Base-by-base conservation (phyloP, 176 grass and related monocot species). In the Eleusine indica region DNA sequence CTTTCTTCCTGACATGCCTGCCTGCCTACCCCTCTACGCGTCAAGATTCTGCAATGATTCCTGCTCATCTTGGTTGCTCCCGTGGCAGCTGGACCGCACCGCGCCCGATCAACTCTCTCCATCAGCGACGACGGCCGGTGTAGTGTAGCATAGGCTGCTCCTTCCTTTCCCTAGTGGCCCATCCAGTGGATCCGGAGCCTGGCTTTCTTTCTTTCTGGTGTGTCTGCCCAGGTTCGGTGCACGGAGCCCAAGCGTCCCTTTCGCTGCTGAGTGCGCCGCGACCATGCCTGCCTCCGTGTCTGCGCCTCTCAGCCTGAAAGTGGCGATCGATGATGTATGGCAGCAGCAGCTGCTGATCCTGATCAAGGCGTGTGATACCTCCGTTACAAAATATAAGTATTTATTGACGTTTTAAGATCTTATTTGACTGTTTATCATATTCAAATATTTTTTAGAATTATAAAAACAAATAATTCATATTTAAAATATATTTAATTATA, bases 81-180 rank as follows among this genome's bases (percentile, higher is more conserved):
- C 30, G 15, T 66, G 79, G 40, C 77, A 90, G 84, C 88, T 90
- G 88, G 80, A 90, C 61, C 88, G 88, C 84, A 90, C 32, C 82
- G 51, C 37, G 68, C 28, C 12, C 46, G 77, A 9, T 44, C 39
- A 46, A 18, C 46, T 80, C 77, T 39, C 78, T 80, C 44, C 19
- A 16, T 13, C 76, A n/a, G 56, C 69, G 10, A 16, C 67, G 64
- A 30, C 54, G 40, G 19, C 69, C 38, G 58, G 52, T 81, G 51
- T 7, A 60, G 48, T 51, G 7, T n/a, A 58, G 52, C 32, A 44
- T 44, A 73, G 53, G 22, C 40, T 37, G 17, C 70, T 49, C 16
- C 29, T 73, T 28, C 18, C 53, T 21, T 44, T 25, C 51, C 43
- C 44, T 2, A 51, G 77, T 22, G 29, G 42, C 2, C 47, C 49